Conservation (phyloP, 1,139 yeast species). For the Entelexis sorbosivorans region DNA sequence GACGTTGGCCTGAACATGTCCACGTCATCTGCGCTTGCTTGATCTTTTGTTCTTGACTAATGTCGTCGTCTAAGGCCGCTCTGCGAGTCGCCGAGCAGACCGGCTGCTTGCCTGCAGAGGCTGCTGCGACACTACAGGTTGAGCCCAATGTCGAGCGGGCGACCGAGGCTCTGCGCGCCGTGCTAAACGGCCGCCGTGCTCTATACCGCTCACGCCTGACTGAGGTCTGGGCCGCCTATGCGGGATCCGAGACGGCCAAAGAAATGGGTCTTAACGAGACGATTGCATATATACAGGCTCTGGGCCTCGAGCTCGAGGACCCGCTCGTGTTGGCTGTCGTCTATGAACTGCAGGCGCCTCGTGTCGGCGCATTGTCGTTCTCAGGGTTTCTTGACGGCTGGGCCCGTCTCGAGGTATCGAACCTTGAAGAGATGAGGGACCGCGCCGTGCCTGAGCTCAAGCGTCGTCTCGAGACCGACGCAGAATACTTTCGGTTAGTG, state of each 20-base stretch:
- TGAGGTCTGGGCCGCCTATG: constrained; percentile 12
- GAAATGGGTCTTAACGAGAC: constrained; percentile 62
- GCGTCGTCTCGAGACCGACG: constrained; percentile 31
- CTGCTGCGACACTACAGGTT: constrained; percentile 12
- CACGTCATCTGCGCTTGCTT: neutral
- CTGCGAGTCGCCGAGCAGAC: constrained; percentile 15
- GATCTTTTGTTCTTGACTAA: constrained; percentile 3
- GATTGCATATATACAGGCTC: constrained; percentile 42
- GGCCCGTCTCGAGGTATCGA: constrained; percentile 33
- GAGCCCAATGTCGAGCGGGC: constrained; percentile 10
- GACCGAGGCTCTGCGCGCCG: neutral
- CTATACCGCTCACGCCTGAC: constrained; percentile 9
- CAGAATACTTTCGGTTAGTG: constrained; percentile 41
- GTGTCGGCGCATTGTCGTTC: constrained; percentile 49
- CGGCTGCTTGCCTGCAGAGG: constrained; percentile 19
- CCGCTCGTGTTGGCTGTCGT: constrained; percentile 59
- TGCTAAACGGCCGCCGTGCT: constrained; percentile 12
- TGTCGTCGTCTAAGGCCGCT: constrained; percentile 5
- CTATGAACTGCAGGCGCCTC: constrained; percentile 52
- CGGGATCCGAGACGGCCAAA: constrained; percentile 3
- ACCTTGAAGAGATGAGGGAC: constrained; percentile 42
- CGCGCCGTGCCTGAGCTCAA: constrained; percentile 35
- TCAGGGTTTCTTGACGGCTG: constrained; percentile 47
- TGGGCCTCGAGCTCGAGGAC: constrained; percentile 66
- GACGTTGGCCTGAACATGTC: too few relatives aligned